Conservation (phyloP, 2,329 filamentous ascomycete genomes). For the Orbilia ellipsospora region DNA sequence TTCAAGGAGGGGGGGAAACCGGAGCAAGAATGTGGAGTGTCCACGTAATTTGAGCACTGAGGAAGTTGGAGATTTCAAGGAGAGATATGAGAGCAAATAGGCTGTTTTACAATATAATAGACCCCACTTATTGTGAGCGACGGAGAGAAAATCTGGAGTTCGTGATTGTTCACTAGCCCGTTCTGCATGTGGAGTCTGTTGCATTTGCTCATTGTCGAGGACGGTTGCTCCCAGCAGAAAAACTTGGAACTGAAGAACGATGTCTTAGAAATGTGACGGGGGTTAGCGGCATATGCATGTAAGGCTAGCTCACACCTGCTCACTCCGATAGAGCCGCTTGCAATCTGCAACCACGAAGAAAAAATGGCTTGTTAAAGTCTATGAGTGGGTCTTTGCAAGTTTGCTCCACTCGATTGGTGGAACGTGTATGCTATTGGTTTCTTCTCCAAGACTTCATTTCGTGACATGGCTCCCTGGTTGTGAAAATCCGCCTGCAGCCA, state of each 20-base stretch:
- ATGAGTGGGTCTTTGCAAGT: conserved; percentile 23
- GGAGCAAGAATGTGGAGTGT: conserved; percentile 27
- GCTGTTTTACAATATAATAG: conserved; percentile 26
- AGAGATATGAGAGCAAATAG: conserved; percentile 12
- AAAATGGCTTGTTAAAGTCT: conserved; percentile 45
- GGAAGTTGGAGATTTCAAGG: background rate
- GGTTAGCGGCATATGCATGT: conserved; percentile 25
- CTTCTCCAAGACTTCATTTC: background rate
- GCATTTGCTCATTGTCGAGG: background rate
- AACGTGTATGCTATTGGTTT: background rate
- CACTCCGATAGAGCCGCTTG: conserved; percentile 48
- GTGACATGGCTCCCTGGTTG: conserved; percentile 29
- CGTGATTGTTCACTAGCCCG: conserved; percentile 2
- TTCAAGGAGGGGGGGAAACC: conserved; percentile 15
- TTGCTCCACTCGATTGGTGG: no score
- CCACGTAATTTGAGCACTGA: conserved; percentile 31
- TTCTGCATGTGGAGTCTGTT: conserved; percentile 12
- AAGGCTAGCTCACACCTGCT: conserved; percentile 43
- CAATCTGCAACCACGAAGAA: conserved; percentile 37
- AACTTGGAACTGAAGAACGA: conserved; percentile 34
- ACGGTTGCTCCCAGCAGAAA: background rate
- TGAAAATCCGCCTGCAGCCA: background rate
- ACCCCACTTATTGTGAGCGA: conserved; percentile 28
- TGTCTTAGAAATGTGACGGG: background rate
- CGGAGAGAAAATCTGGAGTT: conserved; percentile 24